Conservation (phyloP, 2,329 filamentous ascomycete genomes). For the Fusarium irregulare region DNA sequence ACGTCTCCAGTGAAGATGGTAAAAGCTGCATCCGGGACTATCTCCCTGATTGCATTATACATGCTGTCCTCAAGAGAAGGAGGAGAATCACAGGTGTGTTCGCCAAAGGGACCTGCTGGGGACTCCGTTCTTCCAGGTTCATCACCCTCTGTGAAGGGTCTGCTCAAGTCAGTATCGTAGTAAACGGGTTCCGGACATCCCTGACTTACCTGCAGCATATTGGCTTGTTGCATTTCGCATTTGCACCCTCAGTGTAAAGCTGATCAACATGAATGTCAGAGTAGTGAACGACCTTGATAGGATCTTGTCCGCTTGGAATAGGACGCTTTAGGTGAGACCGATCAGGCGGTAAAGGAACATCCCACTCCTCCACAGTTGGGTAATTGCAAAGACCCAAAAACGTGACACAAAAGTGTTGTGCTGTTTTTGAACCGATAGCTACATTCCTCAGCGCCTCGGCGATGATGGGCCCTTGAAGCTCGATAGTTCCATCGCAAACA, state of each 20-base stretch:
- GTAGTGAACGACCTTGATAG: constrained; percentile 67
- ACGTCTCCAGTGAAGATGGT: constrained; percentile 71
- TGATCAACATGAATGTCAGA: constrained; percentile 70
- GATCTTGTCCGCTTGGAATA: constrained; percentile 56
- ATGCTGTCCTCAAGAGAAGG: constrained; percentile 64
- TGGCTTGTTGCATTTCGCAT: constrained; percentile 66
- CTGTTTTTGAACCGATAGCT: constrained; percentile 60
- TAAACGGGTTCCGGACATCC: too few species aligned
- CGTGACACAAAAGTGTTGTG: constrained; percentile 63
- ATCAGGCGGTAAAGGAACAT: constrained; percentile 57
- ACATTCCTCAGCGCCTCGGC: constrained; percentile 62
- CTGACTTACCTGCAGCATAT: constrained; percentile 65
- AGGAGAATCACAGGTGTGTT: constrained; percentile 65
- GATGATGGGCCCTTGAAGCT: constrained; percentile 64
- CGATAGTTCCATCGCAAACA: constrained; percentile 65
- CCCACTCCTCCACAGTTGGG: constrained; percentile 57
- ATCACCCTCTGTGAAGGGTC: constrained; percentile 59
- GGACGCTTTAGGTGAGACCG: constrained; percentile 54
- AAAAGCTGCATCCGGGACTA: constrained; percentile 62
- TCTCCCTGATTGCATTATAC: constrained; percentile 61
- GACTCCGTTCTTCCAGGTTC: constrained; percentile 59
- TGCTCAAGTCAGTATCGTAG: constrained; percentile 30
- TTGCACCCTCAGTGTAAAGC: constrained; percentile 64
- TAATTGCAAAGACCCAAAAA: constrained; percentile 65
- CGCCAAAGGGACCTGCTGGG: constrained; percentile 64